These are phyloP conservation scores for Kodamaea kaohsiungensis DNA, from an alignment of 805 yeast genomes.

Conservation along the genomic window DNA sequence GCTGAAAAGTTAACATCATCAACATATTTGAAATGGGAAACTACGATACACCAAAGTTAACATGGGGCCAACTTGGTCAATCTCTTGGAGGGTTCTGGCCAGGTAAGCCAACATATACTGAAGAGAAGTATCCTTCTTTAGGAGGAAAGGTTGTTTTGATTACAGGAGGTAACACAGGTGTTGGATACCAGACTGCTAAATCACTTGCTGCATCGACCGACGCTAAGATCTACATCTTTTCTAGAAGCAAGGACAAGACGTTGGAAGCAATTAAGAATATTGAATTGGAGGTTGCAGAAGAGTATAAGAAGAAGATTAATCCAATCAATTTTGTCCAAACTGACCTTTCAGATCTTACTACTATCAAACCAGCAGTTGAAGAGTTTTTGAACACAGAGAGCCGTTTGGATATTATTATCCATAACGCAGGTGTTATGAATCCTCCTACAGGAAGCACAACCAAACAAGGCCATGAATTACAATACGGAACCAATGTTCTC, in stretches of 20 bases:
- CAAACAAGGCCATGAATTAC: conserved; percentile 47
- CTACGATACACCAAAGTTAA: no score
- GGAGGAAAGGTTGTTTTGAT: conserved; percentile 37
- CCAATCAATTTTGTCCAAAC: conserved; percentile 8
- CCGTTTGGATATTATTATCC: conserved; percentile 16
- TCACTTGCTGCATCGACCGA: conserved; percentile 29
- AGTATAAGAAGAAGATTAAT: conserved; percentile 12
- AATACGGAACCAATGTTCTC: conserved; percentile 47
- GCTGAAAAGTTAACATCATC: no score
- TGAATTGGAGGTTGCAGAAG: conserved; percentile 20
- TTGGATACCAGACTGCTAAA: conserved; percentile 29
- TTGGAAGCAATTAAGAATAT: conserved; percentile 23
- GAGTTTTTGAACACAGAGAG: conserved; percentile 11
- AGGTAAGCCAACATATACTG: conserved; percentile 22
- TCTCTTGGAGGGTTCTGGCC: not conserved
- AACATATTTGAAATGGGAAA: no score
- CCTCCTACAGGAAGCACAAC: conserved; percentile 39
- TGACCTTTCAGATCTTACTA: conserved; percentile 13
- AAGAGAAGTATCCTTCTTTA: conserved; percentile 36
- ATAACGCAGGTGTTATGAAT: conserved; percentile 20
- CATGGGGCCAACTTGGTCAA: no score
- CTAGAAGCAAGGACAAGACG: conserved; percentile 26
- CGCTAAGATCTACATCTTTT: conserved; percentile 35
- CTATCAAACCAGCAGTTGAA: conserved; percentile 26
- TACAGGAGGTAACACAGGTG: conserved; percentile 43